Percentiles rank a stretch among this genome's conserved stretches.
These are phyloP conservation scores for Ophiostoma fasciatum DNA, from an alignment of 2,329 filamentous ascomycete species.

Conservation along the genomic window DNA sequence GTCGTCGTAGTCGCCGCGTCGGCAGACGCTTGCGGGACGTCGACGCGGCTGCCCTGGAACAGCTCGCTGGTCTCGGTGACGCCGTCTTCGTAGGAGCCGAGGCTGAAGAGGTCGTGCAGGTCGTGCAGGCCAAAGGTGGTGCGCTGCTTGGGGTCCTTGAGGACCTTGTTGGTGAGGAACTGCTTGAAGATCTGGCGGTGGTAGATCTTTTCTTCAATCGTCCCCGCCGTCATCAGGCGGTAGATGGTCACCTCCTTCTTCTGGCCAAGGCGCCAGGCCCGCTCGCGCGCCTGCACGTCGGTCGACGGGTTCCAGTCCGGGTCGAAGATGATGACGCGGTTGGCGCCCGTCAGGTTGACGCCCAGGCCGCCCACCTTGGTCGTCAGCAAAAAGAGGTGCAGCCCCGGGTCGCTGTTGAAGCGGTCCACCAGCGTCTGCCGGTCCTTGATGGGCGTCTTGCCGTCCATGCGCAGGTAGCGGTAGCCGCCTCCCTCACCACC, in stretches of 20 bases:
- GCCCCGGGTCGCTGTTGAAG: slow-evolving; percentile 68
- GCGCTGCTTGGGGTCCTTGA: slow-evolving; percentile 86
- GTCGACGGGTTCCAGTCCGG: slow-evolving; percentile 98
- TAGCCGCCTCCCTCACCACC: slow-evolving; percentile 28
- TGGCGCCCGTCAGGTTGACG: slow-evolving; percentile 86
- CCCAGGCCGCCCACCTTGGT: slow-evolving; percentile 92
- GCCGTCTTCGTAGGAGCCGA: slow-evolving; percentile 51
- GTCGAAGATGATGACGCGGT: slow-evolving; percentile 95
- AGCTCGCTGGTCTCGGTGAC: slow-evolving; percentile 72
- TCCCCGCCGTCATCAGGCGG: slow-evolving; percentile 92
- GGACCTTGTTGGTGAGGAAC: slow-evolving; percentile 89
- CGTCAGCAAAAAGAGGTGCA: slow-evolving; percentile 84
- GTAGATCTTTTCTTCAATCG: slow-evolving; percentile 98
- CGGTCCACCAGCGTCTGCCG: slow-evolving; percentile 83
- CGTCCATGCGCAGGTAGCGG: slow-evolving; percentile 83
- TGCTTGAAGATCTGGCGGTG: slow-evolving; percentile 98
- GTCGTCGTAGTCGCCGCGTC: no score
- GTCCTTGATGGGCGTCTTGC: slow-evolving; percentile 72
- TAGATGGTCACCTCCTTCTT: slow-evolving; percentile 94
- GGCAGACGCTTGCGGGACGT: no score
- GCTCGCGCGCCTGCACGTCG: slow-evolving; percentile 84
- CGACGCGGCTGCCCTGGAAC: slow-evolving; percentile 77
- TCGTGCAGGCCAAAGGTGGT: slow-evolving; percentile 84
- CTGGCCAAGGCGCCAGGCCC: slow-evolving; percentile 90
- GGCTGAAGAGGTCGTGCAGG: slow-evolving; percentile 78